phyloP scores from a whole-genome alignment of 2,329 filamentous ascomycete genomes.

The Fusarium heterosporum region DNA sequence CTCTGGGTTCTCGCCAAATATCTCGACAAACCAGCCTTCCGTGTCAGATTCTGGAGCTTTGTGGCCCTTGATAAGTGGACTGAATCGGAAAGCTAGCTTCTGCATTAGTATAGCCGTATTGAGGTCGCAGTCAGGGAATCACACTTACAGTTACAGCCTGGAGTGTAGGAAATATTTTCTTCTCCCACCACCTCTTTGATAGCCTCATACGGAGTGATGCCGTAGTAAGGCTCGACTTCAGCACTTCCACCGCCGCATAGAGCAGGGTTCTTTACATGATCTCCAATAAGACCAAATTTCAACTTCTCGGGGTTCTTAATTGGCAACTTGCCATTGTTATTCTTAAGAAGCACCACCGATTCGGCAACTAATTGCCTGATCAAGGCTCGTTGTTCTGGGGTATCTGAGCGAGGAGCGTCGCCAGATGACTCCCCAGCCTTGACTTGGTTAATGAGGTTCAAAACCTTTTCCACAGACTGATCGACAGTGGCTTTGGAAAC shows the following conservation, averaged over 20 bases:
- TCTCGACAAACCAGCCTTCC: conserved; percentile 34
- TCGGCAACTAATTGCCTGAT: conserved; percentile 31
- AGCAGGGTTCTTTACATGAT: conserved; percentile 55
- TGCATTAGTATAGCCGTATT: neutral
- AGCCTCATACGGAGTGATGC: conserved; percentile 50
- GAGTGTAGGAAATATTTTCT: conserved; percentile 32
- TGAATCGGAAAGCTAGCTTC: conserved; percentile 29
- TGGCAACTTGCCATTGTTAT: conserved; percentile 1
- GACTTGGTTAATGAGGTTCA: conserved; percentile 33
- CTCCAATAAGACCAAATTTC: conserved; percentile 53
- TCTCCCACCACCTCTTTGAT: conserved; percentile 43
- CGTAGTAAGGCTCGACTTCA: conserved; percentile 51
- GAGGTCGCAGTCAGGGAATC: accelerated
- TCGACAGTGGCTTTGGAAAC: conserved; percentile 39
- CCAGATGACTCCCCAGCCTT: conserved; percentile 3
- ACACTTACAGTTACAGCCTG: conserved; percentile 39
- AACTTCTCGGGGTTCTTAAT: conserved; percentile 41
- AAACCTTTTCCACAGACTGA: conserved; percentile 43
- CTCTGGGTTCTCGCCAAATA: conserved; percentile 27
- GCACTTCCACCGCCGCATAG: conserved; percentile 53
- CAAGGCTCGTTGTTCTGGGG: conserved; percentile 22
- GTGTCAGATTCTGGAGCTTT: neutral
- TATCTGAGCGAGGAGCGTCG: conserved; percentile 16
- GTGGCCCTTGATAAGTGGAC: conserved; percentile 29
- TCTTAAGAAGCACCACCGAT: conserved; percentile 30